These are phyloP conservation scores for Alternaria burnsii DNA, from an alignment of 2,329 filamentous ascomycete genomes.

Conservation along the genomic window DNA sequence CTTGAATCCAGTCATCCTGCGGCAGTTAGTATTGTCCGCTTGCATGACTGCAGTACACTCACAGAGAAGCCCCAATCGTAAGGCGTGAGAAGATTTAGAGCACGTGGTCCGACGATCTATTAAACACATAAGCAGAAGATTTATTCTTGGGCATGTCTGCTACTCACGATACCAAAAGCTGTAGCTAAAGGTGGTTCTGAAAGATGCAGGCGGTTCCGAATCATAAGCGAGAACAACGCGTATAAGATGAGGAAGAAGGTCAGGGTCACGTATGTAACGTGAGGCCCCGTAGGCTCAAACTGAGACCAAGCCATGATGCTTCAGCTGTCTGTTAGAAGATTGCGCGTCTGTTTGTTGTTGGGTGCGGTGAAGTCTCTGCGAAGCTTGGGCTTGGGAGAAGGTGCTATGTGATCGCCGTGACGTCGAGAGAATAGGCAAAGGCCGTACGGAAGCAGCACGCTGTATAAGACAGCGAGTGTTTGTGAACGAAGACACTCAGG, in stretches of 20 bases:
- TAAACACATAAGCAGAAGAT: not conserved
- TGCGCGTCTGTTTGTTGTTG: not conserved
- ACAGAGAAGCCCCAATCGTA: conserved; percentile 50
- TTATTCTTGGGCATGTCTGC: not conserved
- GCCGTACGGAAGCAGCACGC: not conserved
- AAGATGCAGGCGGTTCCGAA: conserved; percentile 59
- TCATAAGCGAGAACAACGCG: conserved; percentile 56
- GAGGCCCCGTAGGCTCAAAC: conserved; percentile 57
- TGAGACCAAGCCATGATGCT: conserved; percentile 53
- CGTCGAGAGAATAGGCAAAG: conserved; percentile 8
- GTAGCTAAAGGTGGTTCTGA: conserved; percentile 60
- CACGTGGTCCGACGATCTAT: conserved; percentile 52
- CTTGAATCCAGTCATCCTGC: conserved; percentile 53
- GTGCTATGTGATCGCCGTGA: conserved; percentile 1
- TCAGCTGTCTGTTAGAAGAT: not conserved
- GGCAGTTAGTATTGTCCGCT: not conserved
- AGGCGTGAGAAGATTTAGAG: conserved; percentile 52
- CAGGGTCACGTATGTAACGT: conserved; percentile 56
- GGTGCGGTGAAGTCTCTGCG: conserved; percentile 14
- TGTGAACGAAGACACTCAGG: not conserved
- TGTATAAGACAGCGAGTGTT: not conserved
- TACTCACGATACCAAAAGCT: conserved; percentile 52
- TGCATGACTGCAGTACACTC: not conserved
- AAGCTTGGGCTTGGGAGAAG: conserved; percentile 4
- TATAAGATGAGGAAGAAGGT: conserved; percentile 58